Evolutionary conservation across 495 filamentous ascomycete genomes (phyloP), one percentile per base, ranked within the genome.

Genomic region (Penicillium antarcticum): DNA sequence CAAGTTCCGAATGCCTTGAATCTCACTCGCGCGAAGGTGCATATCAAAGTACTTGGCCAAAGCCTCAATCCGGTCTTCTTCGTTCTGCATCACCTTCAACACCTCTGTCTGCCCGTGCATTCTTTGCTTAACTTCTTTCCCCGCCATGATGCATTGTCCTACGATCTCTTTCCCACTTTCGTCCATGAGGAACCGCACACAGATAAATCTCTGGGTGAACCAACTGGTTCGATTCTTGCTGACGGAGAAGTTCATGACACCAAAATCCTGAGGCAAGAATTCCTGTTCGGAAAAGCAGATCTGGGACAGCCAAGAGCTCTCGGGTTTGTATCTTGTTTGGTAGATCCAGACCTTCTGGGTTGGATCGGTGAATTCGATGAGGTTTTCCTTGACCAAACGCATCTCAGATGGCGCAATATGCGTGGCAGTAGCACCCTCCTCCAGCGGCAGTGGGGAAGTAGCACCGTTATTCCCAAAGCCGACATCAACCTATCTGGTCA

Each of bases 401-500:
- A 79, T 71, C 53, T 80, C 68, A 23, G 77, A 70, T 17, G 75
- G 67, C 3, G 73, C 72, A 19, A 83, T 72, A 31, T 69, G 67
- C 9, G 55, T 48, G 37, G 71, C 62, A 9, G 75, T 62, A 16
- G 52, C 46, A 3, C 72, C 73, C 12, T 75, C 69, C 38, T 69
- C 61, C 4, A 88, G 65, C 4, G 65, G 73, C 44, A 88, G 53
- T 14, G 85, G 82, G 12, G 66, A 54, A 19, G 78, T 80, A 4
- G 79, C 75, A 7, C 78, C 76, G 47, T 80, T 73, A 40, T 70
- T 73, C 16, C 88, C 88, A 55, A 90, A 91, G 8, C 82, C 87
- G 9, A 91, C 86, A 57, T 92, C 88, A 16, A 90, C 76, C 70
- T 73, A 38, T 33, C 32, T 17, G 36, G 23, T 61, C 38, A 57